Evolutionary conservation across 192 early-diverging fungal genomes (phyloP).

Genomic region (Rhizoclosmatium globosum): DNA sequence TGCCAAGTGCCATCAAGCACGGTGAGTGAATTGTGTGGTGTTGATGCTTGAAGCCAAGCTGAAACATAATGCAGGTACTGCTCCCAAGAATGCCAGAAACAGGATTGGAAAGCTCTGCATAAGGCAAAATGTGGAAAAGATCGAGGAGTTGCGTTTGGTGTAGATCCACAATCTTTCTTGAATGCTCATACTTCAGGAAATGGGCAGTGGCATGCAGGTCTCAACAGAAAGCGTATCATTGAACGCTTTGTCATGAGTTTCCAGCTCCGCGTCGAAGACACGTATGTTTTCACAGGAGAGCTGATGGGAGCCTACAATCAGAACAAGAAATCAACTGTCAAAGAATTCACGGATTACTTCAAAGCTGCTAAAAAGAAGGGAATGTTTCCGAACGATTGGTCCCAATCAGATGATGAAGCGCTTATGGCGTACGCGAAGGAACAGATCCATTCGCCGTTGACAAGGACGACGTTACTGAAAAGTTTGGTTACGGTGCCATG

Average conservation of each 20-base stretch:
- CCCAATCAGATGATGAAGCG: neutral
- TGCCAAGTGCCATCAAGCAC: no score
- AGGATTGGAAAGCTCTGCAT: no score
- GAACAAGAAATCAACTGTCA: neutral
- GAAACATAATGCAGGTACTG: no score
- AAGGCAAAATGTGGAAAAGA: no score
- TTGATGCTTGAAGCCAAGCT: no score
- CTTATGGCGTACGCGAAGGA: neutral
- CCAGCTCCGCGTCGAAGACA: neutral
- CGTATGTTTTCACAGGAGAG: conserved; percentile 1
- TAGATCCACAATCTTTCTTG: no score
- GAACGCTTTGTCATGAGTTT: neutral
- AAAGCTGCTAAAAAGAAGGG: conserved; percentile 1
- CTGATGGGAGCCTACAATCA: neutral
- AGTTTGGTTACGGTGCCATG: neutral
- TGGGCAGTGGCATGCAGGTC: neutral
- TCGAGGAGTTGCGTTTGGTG: no score
- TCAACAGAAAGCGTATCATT: neutral
- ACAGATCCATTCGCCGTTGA: neutral
- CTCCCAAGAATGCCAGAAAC: no score
- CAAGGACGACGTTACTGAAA: neutral
- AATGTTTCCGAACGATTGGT: conserved; percentile 1
- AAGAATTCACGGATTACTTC: neutral
- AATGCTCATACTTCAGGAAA: neutral
- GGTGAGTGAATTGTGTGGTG: no score